Conservation (phyloP, 2,329 filamentous ascomycete species). For the Sordariomycetes sp. region DNA sequence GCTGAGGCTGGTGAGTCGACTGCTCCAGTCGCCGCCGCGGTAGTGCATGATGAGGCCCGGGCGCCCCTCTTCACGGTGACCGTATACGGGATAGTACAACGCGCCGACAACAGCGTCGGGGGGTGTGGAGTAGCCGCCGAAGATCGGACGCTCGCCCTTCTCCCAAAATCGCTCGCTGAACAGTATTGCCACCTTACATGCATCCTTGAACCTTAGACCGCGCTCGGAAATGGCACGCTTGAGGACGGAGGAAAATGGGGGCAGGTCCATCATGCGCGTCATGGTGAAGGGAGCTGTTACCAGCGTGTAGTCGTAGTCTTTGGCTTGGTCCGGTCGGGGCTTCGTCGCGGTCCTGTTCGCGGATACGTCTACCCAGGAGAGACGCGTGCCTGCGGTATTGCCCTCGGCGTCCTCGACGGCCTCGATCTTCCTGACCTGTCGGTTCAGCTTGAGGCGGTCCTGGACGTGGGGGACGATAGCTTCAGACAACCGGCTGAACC, state of each 20-base stretch:
- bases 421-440: constrained; percentile 33
- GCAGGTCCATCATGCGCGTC: constrained; percentile 51
- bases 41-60: constrained; percentile 51
- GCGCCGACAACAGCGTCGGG: constrained; percentile 51
- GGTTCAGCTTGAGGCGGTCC: constrained; percentile 43
- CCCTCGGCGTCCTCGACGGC: too few relatives aligned
- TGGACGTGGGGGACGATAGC: constrained; percentile 52
- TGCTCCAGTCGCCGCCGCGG: constrained; percentile 37
- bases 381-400: constrained; percentile 11
- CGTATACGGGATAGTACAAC: constrained; percentile 58
- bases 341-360: constrained; percentile 26
- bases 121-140: constrained; percentile 48
- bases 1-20: constrained; percentile 30
- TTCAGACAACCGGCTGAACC: constrained; percentile 42
- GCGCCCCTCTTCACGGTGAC: constrained; percentile 47
- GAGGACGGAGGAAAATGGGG: constrained; percentile 29
- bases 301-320: constrained; percentile 56
- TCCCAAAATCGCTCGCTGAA: constrained; percentile 56
- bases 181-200: constrained; percentile 54
- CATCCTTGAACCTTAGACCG: constrained; percentile 26
- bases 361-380: constrained; percentile 39
- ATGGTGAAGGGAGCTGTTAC: constrained; percentile 54
- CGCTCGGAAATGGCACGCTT: constrained; percentile 32
- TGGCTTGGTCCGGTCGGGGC: constrained; percentile 28
- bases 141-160: constrained; percentile 39